Evolutionary conservation across 2,329 filamentous ascomycete genomes (phyloP), one percentile per base, ranked within the genome.

Genomic region (Cladosporium velox): DNA sequence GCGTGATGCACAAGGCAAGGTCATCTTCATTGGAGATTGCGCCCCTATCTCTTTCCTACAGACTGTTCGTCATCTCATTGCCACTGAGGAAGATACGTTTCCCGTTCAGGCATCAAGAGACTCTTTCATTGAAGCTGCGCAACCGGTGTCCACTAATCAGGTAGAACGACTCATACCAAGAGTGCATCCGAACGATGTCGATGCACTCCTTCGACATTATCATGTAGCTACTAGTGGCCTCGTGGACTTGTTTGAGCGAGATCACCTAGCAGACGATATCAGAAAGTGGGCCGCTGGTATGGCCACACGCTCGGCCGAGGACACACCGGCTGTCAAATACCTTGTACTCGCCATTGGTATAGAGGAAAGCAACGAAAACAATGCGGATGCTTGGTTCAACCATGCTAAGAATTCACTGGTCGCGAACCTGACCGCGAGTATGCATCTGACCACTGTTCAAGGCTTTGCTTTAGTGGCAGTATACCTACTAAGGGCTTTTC

Each of bases 21-120:
- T 83, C 59, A 84, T 85, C 71, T 85, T 84, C 68, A 82, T 85
- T 32, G 83, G 83, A 15, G 83, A 85, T 66, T 85, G 82, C 44
- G 83, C 83, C 38, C 84, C 82, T 58, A 73, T 85, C 57, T 84
- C 83, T 0, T 85, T 85, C 63, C 70, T 85, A 41, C 83, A 85
- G 70, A 84, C 81, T 64, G 82, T 85, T 15, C 80, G 83, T 38
- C 80, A 83, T 54, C 77, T 85, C 6, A 80, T 84, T 8, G 80
- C 81, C 3, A 78, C 79, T 12, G 78, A 79, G 24, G 79, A 82
- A 26, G 81, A 81, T 14, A 69, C 62, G 10, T 68, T 72, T 26
- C 65, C 69, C 0, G 59, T 65, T 1, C 69, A 70, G 47, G 52
- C 64, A 2, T 68, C 70, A 0, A 59, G 69, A 61, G 72, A 72